Evolutionary conservation across 495 filamentous ascomycete species (phyloP).

Genomic region (Penicillium atrosanguineum): DNA sequence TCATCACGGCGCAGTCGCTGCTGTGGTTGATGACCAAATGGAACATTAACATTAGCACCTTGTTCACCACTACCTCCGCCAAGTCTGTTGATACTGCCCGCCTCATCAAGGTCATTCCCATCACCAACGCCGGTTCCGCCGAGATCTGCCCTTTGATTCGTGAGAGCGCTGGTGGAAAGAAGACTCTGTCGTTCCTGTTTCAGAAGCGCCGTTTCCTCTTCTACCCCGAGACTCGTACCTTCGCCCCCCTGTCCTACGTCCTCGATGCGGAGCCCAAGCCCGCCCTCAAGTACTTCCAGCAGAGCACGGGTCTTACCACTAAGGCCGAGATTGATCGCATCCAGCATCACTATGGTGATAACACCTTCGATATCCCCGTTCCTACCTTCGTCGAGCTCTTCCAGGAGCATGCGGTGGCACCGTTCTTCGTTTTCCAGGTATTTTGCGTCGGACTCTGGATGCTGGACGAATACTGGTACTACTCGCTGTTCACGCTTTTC

Average conservation of each 20-base stretch:
- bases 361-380: conserved; percentile 97
- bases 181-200: conserved; percentile 87
- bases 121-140: conserved; percentile 81
- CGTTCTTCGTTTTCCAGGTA: conserved; percentile 99
- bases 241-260: conserved; percentile 78
- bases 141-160: conserved; percentile 81
- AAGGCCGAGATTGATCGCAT: conserved; percentile 71
- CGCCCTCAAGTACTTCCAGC: conserved; percentile 70
- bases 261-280: conserved; percentile 85
- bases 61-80: conserved; percentile 76
- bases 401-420: conserved; percentile 96
- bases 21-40: conserved; percentile 96
- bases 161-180: conserved; percentile 69
- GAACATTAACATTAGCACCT: conserved; percentile 80
- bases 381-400: conserved; percentile 94
- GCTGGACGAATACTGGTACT: conserved; percentile 99
- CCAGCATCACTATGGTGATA: conserved; percentile 90
- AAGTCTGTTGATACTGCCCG: conserved; percentile 72
- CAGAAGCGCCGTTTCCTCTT: conserved; percentile 97
- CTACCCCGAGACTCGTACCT: conserved; percentile 62
- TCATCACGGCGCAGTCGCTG: conserved; percentile 83
- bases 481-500: conserved; percentile 96
- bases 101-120: conserved; percentile 90
- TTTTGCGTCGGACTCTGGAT: conserved; percentile 99
- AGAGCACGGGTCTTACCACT: conserved; percentile 66